A percentile compares a stretch with the other conserved stretches of the same genome.
Conservation (phyloP, 2,329 filamentous ascomycete genomes). For the Trichoderma asperellum region DNA sequence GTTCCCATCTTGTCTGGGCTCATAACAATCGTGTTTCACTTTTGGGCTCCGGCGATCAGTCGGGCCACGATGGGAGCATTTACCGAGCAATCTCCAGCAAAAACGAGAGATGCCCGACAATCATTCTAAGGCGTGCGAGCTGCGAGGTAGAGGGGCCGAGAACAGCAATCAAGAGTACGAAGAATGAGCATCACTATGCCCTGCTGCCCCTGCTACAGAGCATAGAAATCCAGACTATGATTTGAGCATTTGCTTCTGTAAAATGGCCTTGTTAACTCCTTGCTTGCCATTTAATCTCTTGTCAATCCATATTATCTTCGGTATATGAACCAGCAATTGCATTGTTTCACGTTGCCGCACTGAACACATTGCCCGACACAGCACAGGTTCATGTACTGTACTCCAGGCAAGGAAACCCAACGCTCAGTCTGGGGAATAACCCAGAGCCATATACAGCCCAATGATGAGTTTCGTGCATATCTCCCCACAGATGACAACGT, state of each 20-base stretch:
- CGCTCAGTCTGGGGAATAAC: not conserved
- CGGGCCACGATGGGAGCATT: conserved; percentile 11
- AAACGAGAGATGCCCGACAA: conserved; percentile 9
- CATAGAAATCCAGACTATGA: not conserved
- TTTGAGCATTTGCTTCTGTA: not conserved
- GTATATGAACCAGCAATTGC: no score
- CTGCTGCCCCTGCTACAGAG: not conserved
- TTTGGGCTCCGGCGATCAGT: conserved; percentile 16
- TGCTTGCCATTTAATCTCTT: not conserved
- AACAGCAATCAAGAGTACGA: not conserved
- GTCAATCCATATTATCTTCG: no score
- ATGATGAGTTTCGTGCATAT: conserved; percentile 4
- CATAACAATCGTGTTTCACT: not conserved
- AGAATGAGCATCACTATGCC: not conserved
- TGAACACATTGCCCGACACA: not conserved
- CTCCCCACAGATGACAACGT: conserved; percentile 9
- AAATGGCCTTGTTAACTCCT: not conserved
- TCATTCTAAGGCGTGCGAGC: not conserved
- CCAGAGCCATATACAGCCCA: not conserved
- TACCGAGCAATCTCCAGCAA: conserved; percentile 20
- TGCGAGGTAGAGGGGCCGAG: not conserved
- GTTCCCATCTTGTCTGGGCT: not conserved
- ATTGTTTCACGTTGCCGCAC: not conserved
- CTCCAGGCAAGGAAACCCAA: not conserved
- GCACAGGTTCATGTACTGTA: not conserved